phyloP scores from a whole-genome alignment of 2,329 filamentous ascomycete genomes.

The Lachnellula subtilissima region DNA sequence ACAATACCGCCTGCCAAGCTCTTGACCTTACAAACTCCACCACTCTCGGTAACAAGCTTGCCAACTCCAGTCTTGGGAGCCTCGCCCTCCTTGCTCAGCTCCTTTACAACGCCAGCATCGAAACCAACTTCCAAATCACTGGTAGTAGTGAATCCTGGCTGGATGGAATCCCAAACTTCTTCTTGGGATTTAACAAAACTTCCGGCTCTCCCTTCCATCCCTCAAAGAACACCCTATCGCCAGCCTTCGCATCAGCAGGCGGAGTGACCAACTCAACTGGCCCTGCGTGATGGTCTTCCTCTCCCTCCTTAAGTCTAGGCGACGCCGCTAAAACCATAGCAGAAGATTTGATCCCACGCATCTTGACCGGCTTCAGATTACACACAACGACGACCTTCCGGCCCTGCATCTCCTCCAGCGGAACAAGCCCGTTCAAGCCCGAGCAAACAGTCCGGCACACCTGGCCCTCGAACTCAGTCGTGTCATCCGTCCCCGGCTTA shows the following conservation, averaged over 20 bases:
- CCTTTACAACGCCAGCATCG: constrained; percentile 71
- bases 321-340: constrained; percentile 97
- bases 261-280: constrained; percentile 90
- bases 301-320: constrained; percentile 75
- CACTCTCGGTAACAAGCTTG: constrained; percentile 69
- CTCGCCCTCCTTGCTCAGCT: constrained; percentile 65
- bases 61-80: constrained; percentile 40
- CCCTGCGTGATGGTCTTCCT: constrained; percentile 77
- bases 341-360: constrained; percentile 78
- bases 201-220: constrained; percentile 93
- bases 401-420: constrained; percentile 92
- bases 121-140: constrained; percentile 77
- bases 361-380: constrained; percentile 98
- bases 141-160: constrained; percentile 92
- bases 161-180: constrained; percentile 97
- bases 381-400: constrained; percentile 93
- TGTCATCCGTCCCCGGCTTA: constrained; percentile 78
- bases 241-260: constrained; percentile 71
- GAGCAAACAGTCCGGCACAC: constrained; percentile 94
- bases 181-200: constrained; percentile 94
- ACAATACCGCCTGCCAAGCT: constrained; percentile 76
- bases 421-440: constrained; percentile 86
- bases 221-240: constrained; percentile 87
- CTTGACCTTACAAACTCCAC: constrained; percentile 78
- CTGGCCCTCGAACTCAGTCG: constrained; percentile 85